Conservation (phyloP, 2,329 filamentous ascomycete species). For the Xylariaceae sp. region DNA sequence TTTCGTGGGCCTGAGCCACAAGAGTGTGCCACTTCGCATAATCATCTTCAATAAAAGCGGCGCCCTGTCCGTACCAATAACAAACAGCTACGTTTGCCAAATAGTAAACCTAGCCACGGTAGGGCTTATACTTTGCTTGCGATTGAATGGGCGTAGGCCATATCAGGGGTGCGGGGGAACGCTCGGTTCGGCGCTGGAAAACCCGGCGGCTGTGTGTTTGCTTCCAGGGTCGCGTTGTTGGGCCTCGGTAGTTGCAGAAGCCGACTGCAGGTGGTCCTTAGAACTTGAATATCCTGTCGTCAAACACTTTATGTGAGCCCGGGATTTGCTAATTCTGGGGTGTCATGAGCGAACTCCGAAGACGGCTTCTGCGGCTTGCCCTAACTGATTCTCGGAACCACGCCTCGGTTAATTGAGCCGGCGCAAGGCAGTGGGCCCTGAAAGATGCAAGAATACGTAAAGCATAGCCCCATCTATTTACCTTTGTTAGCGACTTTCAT, state of each 20-base stretch:
- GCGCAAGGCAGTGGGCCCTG: too few species aligned
- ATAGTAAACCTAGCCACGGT: background rate
- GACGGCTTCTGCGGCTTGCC: background rate
- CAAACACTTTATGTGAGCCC: background rate
- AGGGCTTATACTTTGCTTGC: background rate
- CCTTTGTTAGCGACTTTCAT: too few species aligned
- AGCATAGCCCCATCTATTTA: too few species aligned
- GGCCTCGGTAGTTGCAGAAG: background rate
- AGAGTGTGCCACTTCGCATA: background rate
- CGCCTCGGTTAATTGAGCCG: too few species aligned
- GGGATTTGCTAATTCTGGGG: background rate
- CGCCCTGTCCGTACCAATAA: background rate
- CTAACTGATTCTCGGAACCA: background rate
- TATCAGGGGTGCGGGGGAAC: background rate
- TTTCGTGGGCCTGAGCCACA: background rate
- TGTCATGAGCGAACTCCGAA: background rate
- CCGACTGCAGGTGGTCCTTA: background rate
- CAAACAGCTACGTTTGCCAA: background rate
- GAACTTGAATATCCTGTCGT: background rate
- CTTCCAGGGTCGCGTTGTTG: background rate
- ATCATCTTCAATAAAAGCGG: background rate
- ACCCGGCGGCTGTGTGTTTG: background rate
- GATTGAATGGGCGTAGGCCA: background rate
- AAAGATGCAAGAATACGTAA: too few species aligned
- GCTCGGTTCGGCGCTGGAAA: background rate